Evolutionary conservation across 352 stramenopile species (phyloP).

Genomic region (Hyphochytrium catenoides): DNA sequence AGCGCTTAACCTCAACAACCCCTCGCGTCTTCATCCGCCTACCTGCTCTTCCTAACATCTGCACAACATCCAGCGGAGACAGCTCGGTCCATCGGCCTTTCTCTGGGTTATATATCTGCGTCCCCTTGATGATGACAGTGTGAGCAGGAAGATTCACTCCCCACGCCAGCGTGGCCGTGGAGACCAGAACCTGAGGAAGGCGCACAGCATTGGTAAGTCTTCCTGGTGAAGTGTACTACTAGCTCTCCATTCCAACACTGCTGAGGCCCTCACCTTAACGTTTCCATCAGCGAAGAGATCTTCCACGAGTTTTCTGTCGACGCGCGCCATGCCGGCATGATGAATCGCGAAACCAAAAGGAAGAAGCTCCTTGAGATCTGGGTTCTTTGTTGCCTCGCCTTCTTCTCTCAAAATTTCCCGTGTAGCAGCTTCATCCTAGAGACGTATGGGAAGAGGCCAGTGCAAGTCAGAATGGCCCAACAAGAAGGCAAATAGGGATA

Average conservation of each 20-base stretch:
- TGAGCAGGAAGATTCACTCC: constrained; percentile 98
- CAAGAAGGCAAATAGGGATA: no score
- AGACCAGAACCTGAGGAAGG: constrained; percentile 81
- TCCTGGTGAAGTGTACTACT: no score
- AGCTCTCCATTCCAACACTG: no score
- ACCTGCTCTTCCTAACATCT: constrained; percentile 96
- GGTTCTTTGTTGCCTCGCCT: constrained; percentile 74
- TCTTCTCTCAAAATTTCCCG: constrained; percentile 80
- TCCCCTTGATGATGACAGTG: constrained; percentile 99
- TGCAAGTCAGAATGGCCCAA: no score
- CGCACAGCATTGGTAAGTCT: no score
- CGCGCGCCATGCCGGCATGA: constrained; percentile 91
- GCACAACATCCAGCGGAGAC: constrained; percentile 91
- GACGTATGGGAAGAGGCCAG: no score
- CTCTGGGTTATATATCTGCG: constrained; percentile 98
- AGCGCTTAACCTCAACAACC: no score
- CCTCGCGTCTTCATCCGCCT: no score
- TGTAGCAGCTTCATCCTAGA: constrained; percentile 36
- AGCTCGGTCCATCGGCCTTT: constrained; percentile 93
- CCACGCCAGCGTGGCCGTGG: constrained; percentile 96
- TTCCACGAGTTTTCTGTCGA: constrained; percentile 92
- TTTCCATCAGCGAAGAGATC: constrained; percentile 93
- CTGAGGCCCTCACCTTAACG: constrained; percentile 28
- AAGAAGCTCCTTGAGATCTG: constrained; percentile 95
- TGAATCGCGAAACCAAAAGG: constrained; percentile 96